These are phyloP conservation scores for Cerioporus squamosus DNA, from an alignment of 1,284 basidiomycete species.

Conservation along the genomic window DNA sequence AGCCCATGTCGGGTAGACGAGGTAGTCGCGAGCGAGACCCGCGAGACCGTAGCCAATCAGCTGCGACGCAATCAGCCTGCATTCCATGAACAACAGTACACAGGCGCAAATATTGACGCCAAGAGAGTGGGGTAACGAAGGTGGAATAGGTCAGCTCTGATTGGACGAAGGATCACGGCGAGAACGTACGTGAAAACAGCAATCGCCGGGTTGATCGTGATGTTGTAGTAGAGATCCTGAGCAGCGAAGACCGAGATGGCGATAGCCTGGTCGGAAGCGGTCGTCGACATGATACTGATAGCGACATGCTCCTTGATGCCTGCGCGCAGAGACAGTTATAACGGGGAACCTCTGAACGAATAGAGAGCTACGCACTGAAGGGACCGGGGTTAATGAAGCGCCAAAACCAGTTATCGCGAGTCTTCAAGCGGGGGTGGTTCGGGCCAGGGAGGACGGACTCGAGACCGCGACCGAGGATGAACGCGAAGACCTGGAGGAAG, in stretches of 20 bases:
- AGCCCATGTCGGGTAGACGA: conserved; percentile 77
- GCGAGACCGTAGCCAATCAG: conserved; percentile 78
- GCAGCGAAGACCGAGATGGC: conserved; percentile 38
- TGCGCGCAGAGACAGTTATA: conserved; percentile 20
- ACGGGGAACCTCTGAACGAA: not conserved
- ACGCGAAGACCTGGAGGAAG: conserved; percentile 57
- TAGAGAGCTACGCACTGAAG: conserved; percentile 45
- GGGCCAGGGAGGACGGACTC: conserved; percentile 54
- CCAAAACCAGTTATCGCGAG: conserved; percentile 49
- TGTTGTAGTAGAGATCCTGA: conserved; percentile 41
- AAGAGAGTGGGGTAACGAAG: conserved; percentile 12
- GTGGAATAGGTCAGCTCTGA: conserved; percentile 39
- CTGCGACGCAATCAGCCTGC: conserved; percentile 42
- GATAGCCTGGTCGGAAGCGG: conserved; percentile 18
- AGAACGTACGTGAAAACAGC: conserved; percentile 40
- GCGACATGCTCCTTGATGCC: conserved; percentile 66
- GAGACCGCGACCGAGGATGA: conserved; percentile 45
- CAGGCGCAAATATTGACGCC: conserved; percentile 15
- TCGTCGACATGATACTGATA: conserved; percentile 53
- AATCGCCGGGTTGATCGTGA: conserved; percentile 37
- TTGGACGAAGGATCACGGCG: conserved; percentile 18
- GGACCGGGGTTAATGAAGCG: conserved; percentile 59
- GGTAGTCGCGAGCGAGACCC: conserved; percentile 80
- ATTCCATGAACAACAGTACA: conserved; percentile 26
- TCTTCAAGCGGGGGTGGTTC: conserved; percentile 36